phyloP scores from a whole-genome alignment of 805 yeast genomes.

The Ogataea henricii region DNA sequence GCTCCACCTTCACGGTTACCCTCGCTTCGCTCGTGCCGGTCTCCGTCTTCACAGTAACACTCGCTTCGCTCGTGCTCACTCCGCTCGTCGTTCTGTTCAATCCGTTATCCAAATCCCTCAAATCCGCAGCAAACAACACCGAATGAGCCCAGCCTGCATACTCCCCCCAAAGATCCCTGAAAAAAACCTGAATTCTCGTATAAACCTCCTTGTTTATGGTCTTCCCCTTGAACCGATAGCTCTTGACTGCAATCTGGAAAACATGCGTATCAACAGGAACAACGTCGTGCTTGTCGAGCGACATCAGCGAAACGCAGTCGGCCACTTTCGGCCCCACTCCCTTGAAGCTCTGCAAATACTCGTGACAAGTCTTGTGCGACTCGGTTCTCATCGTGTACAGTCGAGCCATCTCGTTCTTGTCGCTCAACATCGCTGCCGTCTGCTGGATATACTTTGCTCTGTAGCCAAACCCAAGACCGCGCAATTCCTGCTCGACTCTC shows the following conservation, averaged over 20 bases:
- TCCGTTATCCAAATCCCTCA: slow-evolving; percentile 71
- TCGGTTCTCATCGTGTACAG: slow-evolving; percentile 45
- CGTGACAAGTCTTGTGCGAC: slow-evolving; percentile 47
- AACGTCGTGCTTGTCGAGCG: slow-evolving; percentile 78
- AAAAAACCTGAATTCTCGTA: slow-evolving; percentile 56
- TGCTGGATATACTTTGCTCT: slow-evolving; percentile 84
- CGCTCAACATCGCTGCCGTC: slow-evolving; percentile 63
- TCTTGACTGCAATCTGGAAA: slow-evolving; percentile 82
- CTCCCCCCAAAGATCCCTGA: slow-evolving; percentile 76
- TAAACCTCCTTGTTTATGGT: slow-evolving; percentile 54
- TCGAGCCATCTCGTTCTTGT: slow-evolving; percentile 38
- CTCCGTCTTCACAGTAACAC: no score
- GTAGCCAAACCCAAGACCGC: slow-evolving; percentile 77
- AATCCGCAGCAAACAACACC: slow-evolving; percentile 85
- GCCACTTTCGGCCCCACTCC: slow-evolving; percentile 99
- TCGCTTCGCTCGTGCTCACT: slow-evolving; percentile 1
- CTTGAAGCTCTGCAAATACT: slow-evolving; percentile 59
- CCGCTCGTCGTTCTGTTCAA: slow-evolving; percentile 38
- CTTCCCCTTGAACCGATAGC: slow-evolving; percentile 60
- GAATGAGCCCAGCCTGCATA: slow-evolving; percentile 99
- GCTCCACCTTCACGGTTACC: no score
- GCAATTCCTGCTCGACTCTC: slow-evolving; percentile 37
- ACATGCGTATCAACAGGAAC: slow-evolving; percentile 98
- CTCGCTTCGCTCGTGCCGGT: no score
- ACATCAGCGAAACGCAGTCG: slow-evolving; percentile 93